Evolutionary conservation across 2,329 filamentous ascomycete genomes (phyloP), one percentile per base, ranked within the genome.

Genomic region (Fusarium dimerum): DNA sequence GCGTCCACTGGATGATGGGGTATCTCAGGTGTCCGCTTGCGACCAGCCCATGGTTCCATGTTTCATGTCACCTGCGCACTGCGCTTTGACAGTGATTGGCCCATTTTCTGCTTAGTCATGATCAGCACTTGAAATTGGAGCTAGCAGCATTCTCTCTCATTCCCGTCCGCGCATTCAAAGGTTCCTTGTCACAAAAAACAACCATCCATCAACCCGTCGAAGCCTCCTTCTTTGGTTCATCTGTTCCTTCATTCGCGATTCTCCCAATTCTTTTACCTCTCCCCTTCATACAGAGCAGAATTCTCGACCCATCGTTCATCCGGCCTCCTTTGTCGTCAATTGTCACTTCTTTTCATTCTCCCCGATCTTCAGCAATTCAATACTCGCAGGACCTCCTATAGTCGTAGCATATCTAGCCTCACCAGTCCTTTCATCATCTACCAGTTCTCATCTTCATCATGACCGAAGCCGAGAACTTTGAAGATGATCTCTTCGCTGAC

Each of bases 401-500:
- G 9, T 36, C 32, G 32, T 50, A 43, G 43, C 18, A 42, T 18
- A 16, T n/a, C 29, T 42, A 44, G 42, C 40, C 41, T 53, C 46
- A 41, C 56, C 43, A 49, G 42, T 20, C 47, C 49, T 40, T 41
- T 45, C 52, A 55, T 49, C 47, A 49, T 45, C 46, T 40, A 26
- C 20, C 20, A 26, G 20, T 40, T 34, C 18, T 43, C 42, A 46
- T 48, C 52, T 45, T 59, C 54, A 63, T 59, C 65, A 94, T 93
- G 90, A 85, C 89, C 44, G 90, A 94, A 67, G 78, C 82, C 48
- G 89, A 92, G 68, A 89, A 90, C 62, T 86, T 91, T 63, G 92
- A 96, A 64, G 92, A 96, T 68, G 92, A 96, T 81, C 89, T 96
- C 74, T 96, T 96, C 74, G 92, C 92, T 66, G 92, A 96, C 76